phyloP scores from a whole-genome alignment of 805 yeast genomes.

The Debaryomyces prosopidis region DNA sequence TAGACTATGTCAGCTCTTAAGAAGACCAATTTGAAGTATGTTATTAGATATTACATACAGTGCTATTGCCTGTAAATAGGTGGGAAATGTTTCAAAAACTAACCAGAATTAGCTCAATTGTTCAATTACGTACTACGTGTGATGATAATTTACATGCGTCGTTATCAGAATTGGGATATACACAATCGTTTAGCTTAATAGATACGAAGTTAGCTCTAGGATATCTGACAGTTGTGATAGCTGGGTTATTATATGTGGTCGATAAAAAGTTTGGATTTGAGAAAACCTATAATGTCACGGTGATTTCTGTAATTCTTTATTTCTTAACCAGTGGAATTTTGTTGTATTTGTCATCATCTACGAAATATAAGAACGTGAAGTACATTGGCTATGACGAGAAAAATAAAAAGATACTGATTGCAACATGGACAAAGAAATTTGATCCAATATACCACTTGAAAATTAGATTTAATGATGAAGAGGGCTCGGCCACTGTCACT shows the following conservation, averaged over 20 bases:
- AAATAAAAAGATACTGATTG: slow-evolving; percentile 37
- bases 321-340: slow-evolving; percentile 34
- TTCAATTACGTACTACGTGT: slow-evolving; percentile 47
- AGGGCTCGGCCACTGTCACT: slow-evolving; percentile 12
- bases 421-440: slow-evolving; percentile 41
- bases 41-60: not conserved
- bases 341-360: slow-evolving; percentile 30
- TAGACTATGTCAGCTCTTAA: slow-evolving; percentile 17
- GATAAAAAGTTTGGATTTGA: slow-evolving; percentile 51
- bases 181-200: slow-evolving; percentile 44
- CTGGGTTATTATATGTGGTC: slow-evolving; percentile 46
- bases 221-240: slow-evolving; percentile 43
- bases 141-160: slow-evolving; percentile 49
- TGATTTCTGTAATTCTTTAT: slow-evolving; percentile 37
- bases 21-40: slow-evolving; percentile 26
- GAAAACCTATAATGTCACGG: slow-evolving; percentile 37
- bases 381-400: slow-evolving; percentile 42
- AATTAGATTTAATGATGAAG: slow-evolving; percentile 29
- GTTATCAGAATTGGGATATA: slow-evolving; percentile 45
- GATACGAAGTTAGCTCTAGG: slow-evolving; percentile 55
- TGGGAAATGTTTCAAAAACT: not conserved
- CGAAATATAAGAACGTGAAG: slow-evolving; percentile 44
- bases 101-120: slow-evolving; percentile 36
- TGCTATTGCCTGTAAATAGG: no score
- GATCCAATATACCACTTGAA: slow-evolving; percentile 47